Evolutionary conservation across 441 rosid genomes (phyloP).

Genomic region (Erodium texanum): DNA sequence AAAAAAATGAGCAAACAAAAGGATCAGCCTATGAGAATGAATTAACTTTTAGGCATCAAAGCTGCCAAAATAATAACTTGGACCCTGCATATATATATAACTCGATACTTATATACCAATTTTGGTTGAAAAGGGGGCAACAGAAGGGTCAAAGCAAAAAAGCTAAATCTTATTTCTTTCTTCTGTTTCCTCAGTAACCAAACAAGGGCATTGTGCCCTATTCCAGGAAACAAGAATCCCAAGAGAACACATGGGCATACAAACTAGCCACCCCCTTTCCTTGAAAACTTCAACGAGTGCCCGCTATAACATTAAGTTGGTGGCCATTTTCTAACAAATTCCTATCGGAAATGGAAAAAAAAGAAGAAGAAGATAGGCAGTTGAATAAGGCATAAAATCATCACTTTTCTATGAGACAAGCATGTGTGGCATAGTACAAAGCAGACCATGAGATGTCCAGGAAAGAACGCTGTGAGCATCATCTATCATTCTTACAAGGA

Average conservation of each 20-base stretch:
- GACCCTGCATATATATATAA: too few species aligned
- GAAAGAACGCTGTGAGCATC: slow-evolving; percentile 16
- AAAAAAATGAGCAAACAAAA: too few species aligned
- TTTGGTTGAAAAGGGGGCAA: too few species aligned
- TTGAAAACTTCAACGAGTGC: neutral
- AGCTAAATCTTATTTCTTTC: neutral
- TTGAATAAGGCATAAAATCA: slow-evolving; percentile 20
- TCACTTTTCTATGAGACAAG: slow-evolving; percentile 32
- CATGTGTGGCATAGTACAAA: slow-evolving; percentile 30
- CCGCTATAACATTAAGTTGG: neutral
- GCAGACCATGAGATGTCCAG: slow-evolving; percentile 24
- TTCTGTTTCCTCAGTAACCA: neutral
- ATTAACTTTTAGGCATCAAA: too few species aligned
- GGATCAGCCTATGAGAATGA: too few species aligned
- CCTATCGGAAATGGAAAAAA: slow-evolving; percentile 9
- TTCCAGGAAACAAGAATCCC: too few species aligned
- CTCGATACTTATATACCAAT: too few species aligned
- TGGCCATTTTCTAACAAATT: neutral
- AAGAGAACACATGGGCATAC: neutral
- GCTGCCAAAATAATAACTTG: too few species aligned
- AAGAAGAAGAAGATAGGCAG: neutral
- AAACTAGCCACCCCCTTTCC: neutral
- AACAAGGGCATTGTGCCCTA: neutral
- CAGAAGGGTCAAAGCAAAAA: neutral
- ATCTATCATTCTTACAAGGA: slow-evolving; percentile 31